A percentile compares a stretch with the other conserved stretches of the same genome.
phyloP scores from a whole-genome alignment of 2,329 filamentous ascomycete species.

The Trichoderma sp. region DNA sequence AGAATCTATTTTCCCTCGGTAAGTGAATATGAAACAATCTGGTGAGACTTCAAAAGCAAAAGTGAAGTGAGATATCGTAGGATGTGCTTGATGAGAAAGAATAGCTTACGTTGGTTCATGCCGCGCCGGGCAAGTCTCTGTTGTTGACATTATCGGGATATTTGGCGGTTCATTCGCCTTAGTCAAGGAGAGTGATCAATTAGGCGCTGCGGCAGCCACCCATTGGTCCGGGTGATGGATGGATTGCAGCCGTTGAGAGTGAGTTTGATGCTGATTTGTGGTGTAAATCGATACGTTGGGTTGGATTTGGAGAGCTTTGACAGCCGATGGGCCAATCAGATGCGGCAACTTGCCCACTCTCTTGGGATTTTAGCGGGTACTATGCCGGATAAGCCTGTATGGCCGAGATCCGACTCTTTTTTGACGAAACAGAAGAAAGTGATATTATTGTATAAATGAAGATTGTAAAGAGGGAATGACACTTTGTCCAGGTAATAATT shows the following conservation, averaged over 20 bases:
- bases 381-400: neutral
- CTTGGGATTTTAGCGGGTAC: neutral
- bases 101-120: conserved; percentile 53
- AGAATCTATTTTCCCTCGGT: conserved; percentile 60
- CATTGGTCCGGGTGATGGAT: neutral
- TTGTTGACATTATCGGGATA: conserved; percentile 41
- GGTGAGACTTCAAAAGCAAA: neutral
- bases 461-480: too few relatives aligned
- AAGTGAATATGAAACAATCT: neutral
- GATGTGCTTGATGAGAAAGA: neutral
- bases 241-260: neutral
- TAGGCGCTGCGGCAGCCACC: neutral
- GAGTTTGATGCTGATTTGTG: neutral
- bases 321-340: conserved; percentile 11
- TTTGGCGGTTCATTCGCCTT: neutral
- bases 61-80: conserved; percentile 10
- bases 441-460: too few relatives aligned
- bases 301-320: conserved; percentile 9
- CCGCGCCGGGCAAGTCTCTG: conserved; percentile 48
- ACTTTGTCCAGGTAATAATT: too few relatives aligned
- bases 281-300: conserved; percentile 6
- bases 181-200: neutral
- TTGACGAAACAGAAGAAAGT: neutral
- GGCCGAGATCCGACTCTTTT: neutral
- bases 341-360: neutral